A percentile compares a stretch with the other conserved stretches of the same genome.
phyloP scores from a whole-genome alignment of 768 basidiomycete species.

The Rhodotorula diobovata region DNA sequence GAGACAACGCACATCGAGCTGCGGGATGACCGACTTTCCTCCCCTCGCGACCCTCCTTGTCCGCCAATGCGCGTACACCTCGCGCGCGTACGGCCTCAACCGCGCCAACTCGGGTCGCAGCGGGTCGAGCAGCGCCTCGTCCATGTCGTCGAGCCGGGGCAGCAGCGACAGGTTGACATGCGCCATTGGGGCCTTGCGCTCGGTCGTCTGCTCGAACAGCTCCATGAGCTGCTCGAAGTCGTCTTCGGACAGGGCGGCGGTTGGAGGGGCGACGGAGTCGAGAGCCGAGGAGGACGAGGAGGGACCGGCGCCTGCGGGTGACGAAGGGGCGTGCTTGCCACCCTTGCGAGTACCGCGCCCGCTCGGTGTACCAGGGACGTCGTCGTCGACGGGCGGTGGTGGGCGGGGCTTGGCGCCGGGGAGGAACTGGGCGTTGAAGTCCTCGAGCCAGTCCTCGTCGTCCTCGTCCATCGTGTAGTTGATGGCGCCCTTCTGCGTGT shows the following conservation, averaged over 20 bases:
- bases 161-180: conserved; percentile 57
- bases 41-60: conserved; percentile 71
- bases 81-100: conserved; percentile 45
- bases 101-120: conserved; percentile 61
- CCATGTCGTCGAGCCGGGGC: conserved; percentile 38
- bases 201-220: conserved; percentile 81
- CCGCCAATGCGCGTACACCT: conserved; percentile 84
- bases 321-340: conserved; percentile 63
- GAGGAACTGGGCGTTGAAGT: conserved; percentile 60
- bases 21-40: conserved; percentile 80
- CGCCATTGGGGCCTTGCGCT: conserved; percentile 81
- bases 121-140: conserved; percentile 23
- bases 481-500: conserved; percentile 59
- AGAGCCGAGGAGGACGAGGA: conserved; percentile 3
- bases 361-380: conserved; percentile 10
- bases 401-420: conserved; percentile 52
- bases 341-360: conserved; percentile 54
- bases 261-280: conserved; percentile 22
- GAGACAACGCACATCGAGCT: conserved; percentile 67
- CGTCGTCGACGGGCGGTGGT: not conserved
- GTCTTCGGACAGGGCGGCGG: conserved; percentile 66
- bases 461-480: conserved; percentile 94
- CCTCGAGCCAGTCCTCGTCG: conserved; percentile 89
- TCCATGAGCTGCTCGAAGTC: conserved; percentile 96
- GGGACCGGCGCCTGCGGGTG: not conserved